Evolutionary conservation across 441 rosid genomes (phyloP).

Genomic region (Cnidoscolus chayamansa): DNA sequence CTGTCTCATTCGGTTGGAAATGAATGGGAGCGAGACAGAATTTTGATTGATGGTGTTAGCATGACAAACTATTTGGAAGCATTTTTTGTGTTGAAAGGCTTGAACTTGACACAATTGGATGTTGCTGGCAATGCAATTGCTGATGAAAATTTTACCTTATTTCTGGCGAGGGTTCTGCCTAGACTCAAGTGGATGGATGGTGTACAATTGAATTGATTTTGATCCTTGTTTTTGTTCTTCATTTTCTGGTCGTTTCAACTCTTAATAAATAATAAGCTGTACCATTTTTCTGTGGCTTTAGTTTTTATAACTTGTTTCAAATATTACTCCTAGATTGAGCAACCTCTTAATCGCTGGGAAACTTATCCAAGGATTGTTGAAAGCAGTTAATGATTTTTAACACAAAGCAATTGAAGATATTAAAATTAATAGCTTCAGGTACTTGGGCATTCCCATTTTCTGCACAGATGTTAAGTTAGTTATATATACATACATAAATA

Average conservation of each 20-base stretch:
- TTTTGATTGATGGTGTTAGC: conserved; percentile 23
- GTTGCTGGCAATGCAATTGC: conserved; percentile 57
- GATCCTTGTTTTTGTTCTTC: background rate
- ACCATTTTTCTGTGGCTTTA: background rate
- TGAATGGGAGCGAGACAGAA: conserved; percentile 39
- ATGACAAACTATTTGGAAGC: conserved; percentile 64
- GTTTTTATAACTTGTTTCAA: background rate
- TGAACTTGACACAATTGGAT: conserved; percentile 64
- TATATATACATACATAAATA: too few relatives aligned
- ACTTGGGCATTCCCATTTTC: background rate
- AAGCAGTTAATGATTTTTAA: conserved; percentile 45
- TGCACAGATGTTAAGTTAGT: too few relatives aligned
- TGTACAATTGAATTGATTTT: conserved; percentile 30
- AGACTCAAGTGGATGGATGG: conserved; percentile 65
- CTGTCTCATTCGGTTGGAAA: conserved; percentile 54
- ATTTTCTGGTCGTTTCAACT: background rate
- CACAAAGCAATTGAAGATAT: conserved; percentile 38
- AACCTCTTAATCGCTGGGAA: too few relatives aligned
- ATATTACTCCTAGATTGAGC: background rate
- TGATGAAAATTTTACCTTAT: conserved; percentile 47
- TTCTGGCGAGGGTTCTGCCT: conserved; percentile 57
- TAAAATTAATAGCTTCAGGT: conserved; percentile 50
- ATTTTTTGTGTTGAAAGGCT: conserved; percentile 45
- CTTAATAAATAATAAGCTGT: background rate
- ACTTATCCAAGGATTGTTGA: conserved; percentile 37